These are phyloP conservation scores for Hanseniaspora pseudoguilliermondii DNA, from an alignment of 805 yeast genomes.

Conservation along the genomic window DNA sequence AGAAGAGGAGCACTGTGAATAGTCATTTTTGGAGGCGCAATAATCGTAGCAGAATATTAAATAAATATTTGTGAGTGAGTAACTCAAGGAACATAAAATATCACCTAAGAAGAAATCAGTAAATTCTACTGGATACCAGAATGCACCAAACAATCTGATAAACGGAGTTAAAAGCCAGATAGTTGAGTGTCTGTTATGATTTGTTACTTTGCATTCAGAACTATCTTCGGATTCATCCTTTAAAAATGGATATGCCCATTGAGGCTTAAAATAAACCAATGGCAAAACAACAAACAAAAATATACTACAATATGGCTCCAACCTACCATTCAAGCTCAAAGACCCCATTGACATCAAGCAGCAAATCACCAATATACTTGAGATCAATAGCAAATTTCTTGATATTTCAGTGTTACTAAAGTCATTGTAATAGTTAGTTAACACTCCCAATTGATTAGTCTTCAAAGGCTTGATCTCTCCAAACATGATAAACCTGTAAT, in stretches of 20 bases:
- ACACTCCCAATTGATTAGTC: conserved; percentile 5
- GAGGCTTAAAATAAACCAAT: conserved; percentile 46
- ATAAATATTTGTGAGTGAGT: conserved; percentile 72
- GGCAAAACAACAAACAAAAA: conserved; percentile 35
- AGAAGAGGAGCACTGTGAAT: conserved; percentile 56
- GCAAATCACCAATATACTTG: conserved; percentile 43
- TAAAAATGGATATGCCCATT: conserved; percentile 23
- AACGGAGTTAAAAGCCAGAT: conserved; percentile 59
- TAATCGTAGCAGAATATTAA: conserved; percentile 71
- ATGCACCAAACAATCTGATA: conserved; percentile 65
- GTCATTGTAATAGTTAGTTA: conserved; percentile 24
- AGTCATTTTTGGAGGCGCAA: conserved; percentile 34
- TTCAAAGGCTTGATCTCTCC: conserved; percentile 47
- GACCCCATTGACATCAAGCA: conserved; percentile 64
- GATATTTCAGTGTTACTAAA: conserved; percentile 28
- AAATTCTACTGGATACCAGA: conserved; percentile 89
- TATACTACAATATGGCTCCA: conserved; percentile 70
- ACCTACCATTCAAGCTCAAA: conserved; percentile 53
- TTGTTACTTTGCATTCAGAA: neutral
- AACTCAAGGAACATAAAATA: conserved; percentile 75
- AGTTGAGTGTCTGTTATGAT: conserved; percentile 1
- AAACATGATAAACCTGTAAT: conserved; percentile 74
- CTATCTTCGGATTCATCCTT: neutral
- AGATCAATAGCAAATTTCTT: conserved; percentile 47
- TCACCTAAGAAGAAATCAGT: conserved; percentile 90